Base-by-base conservation (phyloP, 2,329 filamentous ascomycete genomes). In the Huntiella decipiens region DNA sequence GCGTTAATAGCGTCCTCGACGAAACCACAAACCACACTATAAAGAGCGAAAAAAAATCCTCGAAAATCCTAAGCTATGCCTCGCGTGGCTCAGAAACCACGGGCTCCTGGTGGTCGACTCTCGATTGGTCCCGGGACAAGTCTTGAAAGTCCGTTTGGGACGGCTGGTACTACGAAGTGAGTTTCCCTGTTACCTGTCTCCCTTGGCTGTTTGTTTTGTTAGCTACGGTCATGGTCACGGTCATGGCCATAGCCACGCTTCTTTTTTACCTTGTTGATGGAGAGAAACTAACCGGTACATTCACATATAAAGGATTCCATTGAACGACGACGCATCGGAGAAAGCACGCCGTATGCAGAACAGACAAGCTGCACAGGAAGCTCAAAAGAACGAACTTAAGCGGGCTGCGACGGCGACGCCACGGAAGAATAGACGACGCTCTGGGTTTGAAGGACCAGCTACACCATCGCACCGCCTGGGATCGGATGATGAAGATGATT, bases 311-410 rank as follows among this genome's bases (percentile, higher is more conserved):
- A 50, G 48, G 60, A 92, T 98, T 50, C 87, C 91, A 33, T 74
- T 98, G 52, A 96, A 96, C 66, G 91, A 98, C 66, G 91, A 98
- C 68, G 79, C 76, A 50, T 77, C 80, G 55, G 91, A 98, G 65
- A 94, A 92, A 62, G 87, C 86, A 42, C 79, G 80, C 55, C 81
- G 91, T 43, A 69, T 88, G 56, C 82, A 91, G 58, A 86, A 83
- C 51, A 79, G 91, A 56, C 84, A 92, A 64, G 85, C 83, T 32
- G 74, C 84, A 28, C 82, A 95, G 60, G 84, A 93, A 60, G 79
- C 79, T 54, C 87, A 95, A 60, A 83, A 92, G 70, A 91, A 91
- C 63, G 79, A 93, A 59, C 79, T 96, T 55, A 85, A 86, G 61
- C 79, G 82, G 8, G 82, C 84, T 39, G 64, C 66, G 15, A 71